Evolutionary conservation across 2,329 filamentous ascomycete species (phyloP), one percentile per base, ranked within the genome.

Genomic region (Nectriaceae sp.): DNA sequence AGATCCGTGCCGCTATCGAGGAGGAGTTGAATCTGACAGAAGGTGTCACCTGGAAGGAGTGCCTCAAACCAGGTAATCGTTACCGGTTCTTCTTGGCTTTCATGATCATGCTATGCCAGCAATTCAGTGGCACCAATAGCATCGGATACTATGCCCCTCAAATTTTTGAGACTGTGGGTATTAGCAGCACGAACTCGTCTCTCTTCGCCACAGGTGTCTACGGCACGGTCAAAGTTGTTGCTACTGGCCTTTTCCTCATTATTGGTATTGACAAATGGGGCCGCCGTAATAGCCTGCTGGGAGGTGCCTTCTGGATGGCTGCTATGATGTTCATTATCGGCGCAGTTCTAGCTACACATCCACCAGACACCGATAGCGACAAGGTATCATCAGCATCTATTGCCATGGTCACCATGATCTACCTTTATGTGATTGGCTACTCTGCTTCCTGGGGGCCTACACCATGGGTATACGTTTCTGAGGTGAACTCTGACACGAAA

Each of bases 171-270:
- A 63, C 59, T 19, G 57, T 65, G 4, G 65, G 65, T 8, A 49
- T 66, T 38, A 50, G 42, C 4, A 50, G 58, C 10, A 54, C 59
- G 11, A 51, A 61, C 36, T 44, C 53, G 5, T 60, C 56, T 41
- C 56, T 65, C n/a, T 64, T 68, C 37, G 58, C 60, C 13, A 64
- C 65, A 40, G 59, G 65, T 44, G 45, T 67, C 44, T 59, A 61
- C 41, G 62, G 62, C 18, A 51, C 56, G 16, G 62, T 65, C 42
- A 66, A 67, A 42, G 54, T 64, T 8, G 46, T 55, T 10, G 52
- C 62, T 16, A 66, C 62, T 8, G 41, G 85, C 21, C 80, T 90
- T 47, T 66, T 48, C 46, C 54, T 55, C 41, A 26, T 61, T 18
- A 52, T 57, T 46, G 53, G 61, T n/a, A 59, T 63, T 35, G 64